Evolutionary conservation across 495 filamentous ascomycete species (phyloP), one percentile per base, ranked within the genome.

Genomic region (Penicillium waksmanii): DNA sequence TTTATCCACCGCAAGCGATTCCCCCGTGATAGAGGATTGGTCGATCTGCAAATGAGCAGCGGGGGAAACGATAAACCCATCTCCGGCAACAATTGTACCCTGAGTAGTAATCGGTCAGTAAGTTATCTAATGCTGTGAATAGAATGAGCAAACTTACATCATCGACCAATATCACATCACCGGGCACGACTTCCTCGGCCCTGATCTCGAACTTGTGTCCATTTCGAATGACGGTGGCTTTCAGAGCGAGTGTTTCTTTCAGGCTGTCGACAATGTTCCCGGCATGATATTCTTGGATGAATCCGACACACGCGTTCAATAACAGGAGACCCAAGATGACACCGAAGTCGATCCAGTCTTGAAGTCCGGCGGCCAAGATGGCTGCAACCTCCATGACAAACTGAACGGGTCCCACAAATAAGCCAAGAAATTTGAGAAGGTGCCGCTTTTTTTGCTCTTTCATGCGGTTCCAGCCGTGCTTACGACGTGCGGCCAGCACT

Each of bases 1-100:
- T 79, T 94, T 96, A 74, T 93, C 89, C 57, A 95, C 91, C 59
- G 92, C 91, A 56, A 96, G 85, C 66, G 93, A 96, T 77, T 97
- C 93, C 59, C 93, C 93, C 33, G 93, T 96, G 67, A 97, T 90
- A 61, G 89, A 84, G 58, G 92, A 96, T 78, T 96, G 93, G 75
- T 97, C 93, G 60, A 97, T 87, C 72, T 96, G 91, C 52, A 97
- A 84, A 80, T 89, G 89, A 56, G 89, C 86, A 66, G 87, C 84
- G 46, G 90, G 85, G 68, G 88, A 90, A 58, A 93, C 83, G 67
- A 97, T 85, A 53, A 87, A 87, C 57, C 93, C 93, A 72, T 97
- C 93, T 64, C 92, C 93, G 51, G 92, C 88, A 71, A 96, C 86
- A 61, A 96, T 95, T 57, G 91, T 92, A 74, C 92, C 92, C 80